Evolutionary conservation across 1,284 basidiomycete species (phyloP).

Genomic region (Moesziomyces globuligerus): DNA sequence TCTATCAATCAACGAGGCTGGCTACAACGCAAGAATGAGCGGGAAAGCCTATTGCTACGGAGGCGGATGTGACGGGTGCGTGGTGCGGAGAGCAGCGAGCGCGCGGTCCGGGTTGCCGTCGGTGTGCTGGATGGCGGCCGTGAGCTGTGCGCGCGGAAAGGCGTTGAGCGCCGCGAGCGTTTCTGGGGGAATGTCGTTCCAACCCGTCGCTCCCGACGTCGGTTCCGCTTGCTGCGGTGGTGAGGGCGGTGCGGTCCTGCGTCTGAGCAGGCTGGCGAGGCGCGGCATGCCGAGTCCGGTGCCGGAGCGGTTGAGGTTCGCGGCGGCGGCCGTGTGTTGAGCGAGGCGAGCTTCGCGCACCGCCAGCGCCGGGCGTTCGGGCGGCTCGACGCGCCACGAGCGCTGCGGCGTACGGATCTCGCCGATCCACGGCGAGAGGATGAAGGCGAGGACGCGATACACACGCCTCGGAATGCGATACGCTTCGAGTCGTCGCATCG

Average conservation of each 20-base stretch:
- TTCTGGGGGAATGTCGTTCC: conserved; percentile 17
- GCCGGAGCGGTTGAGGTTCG: conserved; percentile 1
- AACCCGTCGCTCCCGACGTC: background rate
- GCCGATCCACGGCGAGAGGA: conserved; percentile 20
- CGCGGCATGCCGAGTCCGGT: conserved; percentile 5
- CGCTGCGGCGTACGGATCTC: conserved; percentile 16
- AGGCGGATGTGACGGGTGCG: background rate
- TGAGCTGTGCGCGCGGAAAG: background rate
- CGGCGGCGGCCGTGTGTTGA: conserved; percentile 15
- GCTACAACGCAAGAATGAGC: too few species aligned
- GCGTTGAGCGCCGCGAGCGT: background rate
- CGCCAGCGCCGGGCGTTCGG: conserved; percentile 10
- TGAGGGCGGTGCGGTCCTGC: background rate
- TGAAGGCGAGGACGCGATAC: conserved; percentile 8
- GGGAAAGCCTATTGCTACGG: too few species aligned
- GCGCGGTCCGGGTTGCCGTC: conserved; percentile 5
- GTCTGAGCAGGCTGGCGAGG: conserved; percentile 22
- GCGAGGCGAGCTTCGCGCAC: conserved; percentile 30
- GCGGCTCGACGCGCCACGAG: conserved; percentile 28
- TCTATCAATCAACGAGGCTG: too few species aligned
- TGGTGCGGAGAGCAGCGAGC: background rate
- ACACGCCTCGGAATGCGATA: conserved; percentile 25
- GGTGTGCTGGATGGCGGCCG: conserved; percentile 3
- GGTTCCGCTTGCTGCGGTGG: background rate
- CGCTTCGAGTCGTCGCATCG: background rate